Conservation (phyloP, 768 basidiomycete species). For the Collybia mongolica region DNA sequence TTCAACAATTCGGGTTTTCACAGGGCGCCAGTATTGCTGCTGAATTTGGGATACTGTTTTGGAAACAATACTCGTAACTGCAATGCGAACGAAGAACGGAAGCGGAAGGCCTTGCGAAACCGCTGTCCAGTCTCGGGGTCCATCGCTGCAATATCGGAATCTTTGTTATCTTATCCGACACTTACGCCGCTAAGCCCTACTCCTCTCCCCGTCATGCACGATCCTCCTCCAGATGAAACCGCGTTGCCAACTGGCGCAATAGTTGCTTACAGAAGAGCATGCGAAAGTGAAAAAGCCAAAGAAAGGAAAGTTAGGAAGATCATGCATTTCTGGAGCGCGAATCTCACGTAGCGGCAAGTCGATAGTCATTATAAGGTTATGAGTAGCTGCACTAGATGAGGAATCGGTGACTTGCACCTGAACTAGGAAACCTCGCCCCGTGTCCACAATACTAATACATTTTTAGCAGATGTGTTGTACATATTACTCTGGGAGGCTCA, state of each 20-base stretch:
- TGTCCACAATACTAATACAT: too few relatives aligned
- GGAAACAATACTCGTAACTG: constrained; percentile 37
- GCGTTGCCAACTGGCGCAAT: constrained; percentile 46
- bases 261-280: constrained; percentile 61
- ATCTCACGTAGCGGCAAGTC: constrained; percentile 51
- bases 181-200: constrained; percentile 50
- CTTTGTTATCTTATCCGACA: constrained; percentile 79
- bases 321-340: constrained; percentile 86
- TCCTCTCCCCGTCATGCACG: constrained; percentile 59
- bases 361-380: constrained; percentile 73
- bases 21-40: constrained; percentile 82
- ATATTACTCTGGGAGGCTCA: too few relatives aligned
- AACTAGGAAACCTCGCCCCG: too few relatives aligned
- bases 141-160: constrained; percentile 67
- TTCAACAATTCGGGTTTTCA: constrained; percentile 65
- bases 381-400: constrained; percentile 27
- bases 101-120: constrained; percentile 10
- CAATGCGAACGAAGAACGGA: constrained; percentile 10
- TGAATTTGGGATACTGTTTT: constrained; percentile 62
- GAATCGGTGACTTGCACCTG: too few relatives aligned
- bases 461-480: too few relatives aligned
- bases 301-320: constrained; percentile 74
- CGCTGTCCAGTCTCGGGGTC: constrained; percentile 55
- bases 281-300: constrained; percentile 42
- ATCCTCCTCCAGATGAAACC: constrained; percentile 43